A percentile compares a stretch with the other conserved stretches of the same genome.
These are phyloP conservation scores for Globisporangium sylvaticum DNA, from an alignment of 352 stramenopile genomes.

Conservation along the genomic window DNA sequence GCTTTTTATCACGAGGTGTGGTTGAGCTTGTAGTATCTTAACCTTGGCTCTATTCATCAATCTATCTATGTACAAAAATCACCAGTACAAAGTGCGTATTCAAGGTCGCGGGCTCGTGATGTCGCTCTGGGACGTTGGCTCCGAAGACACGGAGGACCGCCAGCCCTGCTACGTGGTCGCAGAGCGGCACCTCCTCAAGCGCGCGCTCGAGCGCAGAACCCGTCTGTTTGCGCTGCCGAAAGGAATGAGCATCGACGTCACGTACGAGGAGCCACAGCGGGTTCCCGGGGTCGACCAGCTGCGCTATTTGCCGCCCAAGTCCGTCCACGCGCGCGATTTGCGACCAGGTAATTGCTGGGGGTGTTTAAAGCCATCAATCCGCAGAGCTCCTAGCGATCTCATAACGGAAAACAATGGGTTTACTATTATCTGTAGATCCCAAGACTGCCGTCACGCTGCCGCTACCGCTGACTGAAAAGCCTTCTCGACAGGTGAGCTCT, in stretches of 20 bases:
- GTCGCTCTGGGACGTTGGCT: slow-evolving; percentile 53
- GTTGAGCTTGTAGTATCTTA: not conserved
- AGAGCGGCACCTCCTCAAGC: slow-evolving; percentile 52
- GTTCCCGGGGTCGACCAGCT: slow-evolving; percentile 58
- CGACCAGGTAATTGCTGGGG: slow-evolving; percentile 4
- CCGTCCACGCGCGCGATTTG: slow-evolving; percentile 37
- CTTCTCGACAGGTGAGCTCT: not conserved
- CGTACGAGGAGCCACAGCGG: slow-evolving; percentile 48
- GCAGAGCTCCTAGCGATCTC: too few relatives aligned
- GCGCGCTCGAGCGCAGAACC: slow-evolving; percentile 28
- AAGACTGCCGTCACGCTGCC: not conserved
- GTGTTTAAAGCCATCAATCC: too few relatives aligned
- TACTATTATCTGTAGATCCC: not conserved
- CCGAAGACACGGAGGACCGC: slow-evolving; percentile 55
- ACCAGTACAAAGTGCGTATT: slow-evolving; percentile 61
- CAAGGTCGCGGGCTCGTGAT: slow-evolving; percentile 44
- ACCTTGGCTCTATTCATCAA: not conserved
- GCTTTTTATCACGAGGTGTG: not conserved
- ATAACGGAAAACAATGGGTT: not conserved
- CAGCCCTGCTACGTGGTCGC: slow-evolving; percentile 55
- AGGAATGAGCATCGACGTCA: slow-evolving; percentile 40
- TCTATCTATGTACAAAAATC: not conserved
- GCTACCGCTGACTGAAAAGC: not conserved
- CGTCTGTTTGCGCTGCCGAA: slow-evolving; percentile 33
- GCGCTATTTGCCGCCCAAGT: slow-evolving; percentile 39